These are phyloP conservation scores for Vararia minispora DNA, from an alignment of 768 basidiomycete genomes.

Conservation along the genomic window DNA sequence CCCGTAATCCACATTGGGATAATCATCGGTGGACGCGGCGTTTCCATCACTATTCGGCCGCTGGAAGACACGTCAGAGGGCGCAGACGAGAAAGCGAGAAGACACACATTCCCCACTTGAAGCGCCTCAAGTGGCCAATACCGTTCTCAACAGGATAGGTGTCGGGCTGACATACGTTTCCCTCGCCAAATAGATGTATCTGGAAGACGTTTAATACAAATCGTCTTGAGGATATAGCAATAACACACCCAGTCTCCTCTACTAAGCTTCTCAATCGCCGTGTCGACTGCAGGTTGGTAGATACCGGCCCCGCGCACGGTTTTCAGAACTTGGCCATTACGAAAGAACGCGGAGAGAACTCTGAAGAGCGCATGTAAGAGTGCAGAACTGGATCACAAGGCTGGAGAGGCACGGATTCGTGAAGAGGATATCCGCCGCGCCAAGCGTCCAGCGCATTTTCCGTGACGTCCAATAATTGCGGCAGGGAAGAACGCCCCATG, in stretches of 20 bases:
- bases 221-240: background rate
- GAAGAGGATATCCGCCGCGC: slow-evolving; percentile 90
- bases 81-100: background rate
- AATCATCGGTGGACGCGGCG: slow-evolving; percentile 53
- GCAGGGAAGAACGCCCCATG: slow-evolving; percentile 79
- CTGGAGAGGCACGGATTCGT: slow-evolving; percentile 60
- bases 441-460: slow-evolving; percentile 82
- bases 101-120: slow-evolving; percentile 95
- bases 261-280: slow-evolving; percentile 73
- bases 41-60: slow-evolving; percentile 73
- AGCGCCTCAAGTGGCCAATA: slow-evolving; percentile 46
- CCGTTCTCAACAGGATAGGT: slow-evolving; percentile 35
- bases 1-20: slow-evolving; percentile 94
- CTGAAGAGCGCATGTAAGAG: slow-evolving; percentile 27
- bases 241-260: slow-evolving; percentile 73
- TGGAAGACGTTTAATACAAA: slow-evolving; percentile 19
- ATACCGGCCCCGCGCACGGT: slow-evolving; percentile 87
- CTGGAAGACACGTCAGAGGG: slow-evolving; percentile 26
- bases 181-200: slow-evolving; percentile 89
- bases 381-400: background rate
- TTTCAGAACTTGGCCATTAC: slow-evolving; percentile 83
- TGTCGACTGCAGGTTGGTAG: slow-evolving; percentile 76
- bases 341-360: slow-evolving; percentile 76
- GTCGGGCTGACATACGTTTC: slow-evolving; percentile 72
- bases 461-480: slow-evolving; percentile 44